These are phyloP conservation scores for Monilinia laxa DNA, from an alignment of 2,329 filamentous ascomycete species.

Conservation along the genomic window DNA sequence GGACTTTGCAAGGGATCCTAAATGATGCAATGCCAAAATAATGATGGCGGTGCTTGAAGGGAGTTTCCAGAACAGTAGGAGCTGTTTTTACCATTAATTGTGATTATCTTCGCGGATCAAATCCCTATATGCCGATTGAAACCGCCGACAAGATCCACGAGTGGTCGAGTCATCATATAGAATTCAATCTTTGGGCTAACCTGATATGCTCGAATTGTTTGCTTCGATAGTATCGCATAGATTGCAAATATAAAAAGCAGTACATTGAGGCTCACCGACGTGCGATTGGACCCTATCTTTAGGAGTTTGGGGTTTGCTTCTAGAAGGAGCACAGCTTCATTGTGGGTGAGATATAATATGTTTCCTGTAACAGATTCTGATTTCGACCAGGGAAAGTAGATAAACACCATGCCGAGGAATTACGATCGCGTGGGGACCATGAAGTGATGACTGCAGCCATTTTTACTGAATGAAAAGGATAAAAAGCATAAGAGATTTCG, in stretches of 20 bases:
- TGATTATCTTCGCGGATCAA: background rate
- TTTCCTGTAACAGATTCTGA: background rate
- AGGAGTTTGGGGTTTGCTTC: background rate
- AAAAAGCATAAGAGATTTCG: background rate
- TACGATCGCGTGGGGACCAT: constrained; percentile 10
- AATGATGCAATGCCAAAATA: background rate
- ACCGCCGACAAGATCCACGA: background rate
- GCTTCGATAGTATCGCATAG: background rate
- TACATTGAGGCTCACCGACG: background rate
- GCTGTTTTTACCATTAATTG: background rate
- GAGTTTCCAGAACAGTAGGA: background rate
- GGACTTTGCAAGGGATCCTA: background rate
- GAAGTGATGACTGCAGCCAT: constrained; percentile 10
- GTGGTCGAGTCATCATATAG: background rate
- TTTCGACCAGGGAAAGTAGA: background rate
- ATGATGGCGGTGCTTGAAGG: background rate
- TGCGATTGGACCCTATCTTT: background rate
- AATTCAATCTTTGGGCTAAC: background rate
- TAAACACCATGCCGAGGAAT: background rate
- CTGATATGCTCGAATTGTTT: background rate
- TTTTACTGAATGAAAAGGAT: background rate
- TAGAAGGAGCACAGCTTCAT: background rate
- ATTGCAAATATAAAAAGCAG: background rate
- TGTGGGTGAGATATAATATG: background rate
- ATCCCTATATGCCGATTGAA: background rate